Evolutionary conservation across 2,329 filamentous ascomycete species (phyloP), one percentile per base, ranked within the genome.

Genomic region (Eutypa lata): DNA sequence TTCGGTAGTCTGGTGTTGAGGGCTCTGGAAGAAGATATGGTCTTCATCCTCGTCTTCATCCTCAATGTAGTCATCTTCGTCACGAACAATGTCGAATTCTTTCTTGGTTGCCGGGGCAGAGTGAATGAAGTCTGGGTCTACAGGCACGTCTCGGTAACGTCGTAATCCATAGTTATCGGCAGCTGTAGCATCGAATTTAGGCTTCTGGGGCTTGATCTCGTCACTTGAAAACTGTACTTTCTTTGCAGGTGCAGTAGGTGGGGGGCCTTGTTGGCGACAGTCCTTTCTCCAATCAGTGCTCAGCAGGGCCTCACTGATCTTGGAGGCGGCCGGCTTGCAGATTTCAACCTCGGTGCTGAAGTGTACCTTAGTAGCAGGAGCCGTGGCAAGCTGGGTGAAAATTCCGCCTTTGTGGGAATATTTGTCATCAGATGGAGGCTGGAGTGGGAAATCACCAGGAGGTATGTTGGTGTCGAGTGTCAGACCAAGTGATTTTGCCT

Each of bases 71-170:
- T 51, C 18, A 19, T 42, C 22, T 19, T 47, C 52, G 24, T 57
- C 49, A 16, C 54, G 49, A 7, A 53, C 56, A 1, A 48, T 42
- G 2, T 49, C 53, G 33, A 50, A 64, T 18, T 63, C 61, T 16
- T 51, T 54, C 52, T 65, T 66, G 14, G 63, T 63, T 8, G 65
- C 56, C 14, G 65, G 65, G 2, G 65, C 64, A 3, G 65, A 67
- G 37, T 60, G 51, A 35, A 66, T 67, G 14, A 64, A 60, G 18
- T 64, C 63, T 1, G 60, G 53, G 24, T 62, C 60, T 14, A 68
- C 38, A 7, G 58, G 57, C 1, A 57, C 48, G 22, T 60, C 38
- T 53, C 63, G 49, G 53, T 58, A 58, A 33, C 58, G 55, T 48
- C 62, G 51, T 18, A 55, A 42, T n/a, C 50, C 52, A 31, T 43